Conservation (phyloP, 345 rosid species). For the Hypericum androsaemum region DNA sequence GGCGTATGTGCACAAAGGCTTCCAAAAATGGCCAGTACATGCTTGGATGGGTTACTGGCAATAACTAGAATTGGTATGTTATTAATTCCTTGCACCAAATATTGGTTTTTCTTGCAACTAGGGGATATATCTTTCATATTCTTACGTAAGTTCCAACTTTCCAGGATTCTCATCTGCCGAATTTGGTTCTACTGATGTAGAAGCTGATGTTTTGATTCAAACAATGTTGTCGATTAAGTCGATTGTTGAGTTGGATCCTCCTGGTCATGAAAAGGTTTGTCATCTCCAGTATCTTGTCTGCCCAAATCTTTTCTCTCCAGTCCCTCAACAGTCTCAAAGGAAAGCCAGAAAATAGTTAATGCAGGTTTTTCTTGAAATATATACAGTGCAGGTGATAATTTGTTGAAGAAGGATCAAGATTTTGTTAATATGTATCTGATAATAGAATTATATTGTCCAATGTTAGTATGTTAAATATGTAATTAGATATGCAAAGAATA, state of each 20-base stretch:
- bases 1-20: slow-evolving; percentile 72
- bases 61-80: slow-evolving; percentile 59
- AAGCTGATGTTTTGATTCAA: slow-evolving; percentile 65
- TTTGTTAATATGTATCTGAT: no score
- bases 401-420: no score
- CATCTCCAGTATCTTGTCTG: slow-evolving; percentile 12
- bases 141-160: slow-evolving; percentile 19
- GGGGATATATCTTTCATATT: slow-evolving; percentile 8
- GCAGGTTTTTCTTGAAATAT: no score
- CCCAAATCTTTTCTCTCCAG: background rate
- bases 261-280: slow-evolving; percentile 65
- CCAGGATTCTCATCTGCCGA: slow-evolving; percentile 53
- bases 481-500: no score
- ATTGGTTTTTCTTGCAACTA: background rate
- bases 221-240: slow-evolving; percentile 66
- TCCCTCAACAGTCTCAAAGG: no score
- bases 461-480: no score
- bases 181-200: slow-evolving; percentile 36
- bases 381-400: no score
- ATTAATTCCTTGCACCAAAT: slow-evolving; percentile 9
- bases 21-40: slow-evolving; percentile 54
- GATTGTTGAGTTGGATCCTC: slow-evolving; percentile 67
- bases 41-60: slow-evolving; percentile 64
- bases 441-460: no score
- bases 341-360: no score